Conservation (phyloP, 2,329 filamentous ascomycete species). For the Aspergillus phoenicis region DNA sequence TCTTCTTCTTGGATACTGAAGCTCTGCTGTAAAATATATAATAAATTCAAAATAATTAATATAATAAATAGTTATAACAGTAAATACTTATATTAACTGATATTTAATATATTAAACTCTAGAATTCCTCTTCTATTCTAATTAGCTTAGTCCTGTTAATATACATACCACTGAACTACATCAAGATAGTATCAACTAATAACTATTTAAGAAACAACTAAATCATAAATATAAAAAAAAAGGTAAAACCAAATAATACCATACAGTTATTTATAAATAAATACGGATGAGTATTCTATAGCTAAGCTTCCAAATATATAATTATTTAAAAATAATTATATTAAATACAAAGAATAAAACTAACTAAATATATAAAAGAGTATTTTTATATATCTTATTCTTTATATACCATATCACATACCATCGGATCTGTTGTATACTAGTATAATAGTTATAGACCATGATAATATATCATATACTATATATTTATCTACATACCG, state of each 20-base stretch:
- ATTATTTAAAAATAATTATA: not conserved
- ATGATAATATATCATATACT: no score
- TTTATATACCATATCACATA: not conserved
- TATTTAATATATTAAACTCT: not conserved
- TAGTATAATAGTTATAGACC: no score
- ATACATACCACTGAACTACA: not conserved
- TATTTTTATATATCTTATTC: not conserved
- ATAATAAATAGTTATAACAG: not conserved
- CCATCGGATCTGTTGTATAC: no score
- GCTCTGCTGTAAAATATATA: not conserved
- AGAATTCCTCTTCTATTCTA: not conserved
- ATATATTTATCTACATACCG: no score
- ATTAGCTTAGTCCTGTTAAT: not conserved
- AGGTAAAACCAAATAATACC: not conserved
- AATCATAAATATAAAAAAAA: not conserved
- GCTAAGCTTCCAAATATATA: not conserved
- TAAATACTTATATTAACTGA: not conserved
- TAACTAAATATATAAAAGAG: not conserved
- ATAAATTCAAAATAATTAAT: not conserved
- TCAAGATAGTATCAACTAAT: not conserved
- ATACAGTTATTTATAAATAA: not conserved
- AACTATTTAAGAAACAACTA: not conserved
- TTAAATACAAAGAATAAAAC: not conserved
- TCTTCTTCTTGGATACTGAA: no score
- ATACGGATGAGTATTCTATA: no score